phyloP scores from a whole-genome alignment of 2,329 filamentous ascomycete species.

The Dothistroma septosporum region DNA sequence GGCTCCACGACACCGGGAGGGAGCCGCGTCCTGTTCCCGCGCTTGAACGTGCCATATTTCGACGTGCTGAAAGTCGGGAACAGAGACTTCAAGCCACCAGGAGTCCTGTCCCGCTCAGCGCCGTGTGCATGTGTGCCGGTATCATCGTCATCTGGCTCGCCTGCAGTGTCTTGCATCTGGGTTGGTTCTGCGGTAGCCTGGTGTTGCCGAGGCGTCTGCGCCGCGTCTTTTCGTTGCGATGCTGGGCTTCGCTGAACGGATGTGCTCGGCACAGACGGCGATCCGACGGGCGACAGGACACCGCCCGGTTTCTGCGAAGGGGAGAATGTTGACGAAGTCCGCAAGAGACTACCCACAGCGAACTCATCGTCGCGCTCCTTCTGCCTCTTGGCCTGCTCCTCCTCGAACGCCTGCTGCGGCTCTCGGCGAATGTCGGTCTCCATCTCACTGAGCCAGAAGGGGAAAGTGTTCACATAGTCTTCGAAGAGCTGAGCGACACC shows the following conservation, averaged over 20 bases:
- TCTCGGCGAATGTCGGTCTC: constrained; percentile 93
- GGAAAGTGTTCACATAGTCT: constrained; percentile 88
- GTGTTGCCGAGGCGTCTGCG: constrained; percentile 16
- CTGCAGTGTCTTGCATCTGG: constrained; percentile 37
- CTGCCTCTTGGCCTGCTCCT: constrained; percentile 79
- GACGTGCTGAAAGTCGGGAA: constrained; percentile 80
- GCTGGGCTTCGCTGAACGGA: constrained; percentile 11
- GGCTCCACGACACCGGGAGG: constrained; percentile 88
- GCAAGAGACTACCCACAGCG: constrained; percentile 80
- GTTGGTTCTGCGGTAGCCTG: constrained; percentile 20
- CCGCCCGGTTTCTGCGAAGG: constrained; percentile 51
- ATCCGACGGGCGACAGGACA: constrained; percentile 63
- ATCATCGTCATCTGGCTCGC: constrained; percentile 48
- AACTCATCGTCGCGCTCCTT: constrained; percentile 81
- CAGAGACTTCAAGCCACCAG: constrained; percentile 61
- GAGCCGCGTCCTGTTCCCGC: constrained; percentile 49
- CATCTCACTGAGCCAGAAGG: constrained; percentile 90
- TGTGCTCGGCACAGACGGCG: constrained; percentile 43
- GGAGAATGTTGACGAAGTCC: constrained; percentile 46
- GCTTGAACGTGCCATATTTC: constrained; percentile 61
- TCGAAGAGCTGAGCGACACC: constrained; percentile 89
- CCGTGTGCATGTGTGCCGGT: constrained; percentile 38
- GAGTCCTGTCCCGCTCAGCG: constrained; percentile 40
- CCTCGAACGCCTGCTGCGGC: constrained; percentile 82
- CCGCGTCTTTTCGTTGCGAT: constrained; percentile 13